Base-by-base conservation (phyloP, 2,329 filamentous ascomycete genomes). In the Sporothrix protearum region DNA sequence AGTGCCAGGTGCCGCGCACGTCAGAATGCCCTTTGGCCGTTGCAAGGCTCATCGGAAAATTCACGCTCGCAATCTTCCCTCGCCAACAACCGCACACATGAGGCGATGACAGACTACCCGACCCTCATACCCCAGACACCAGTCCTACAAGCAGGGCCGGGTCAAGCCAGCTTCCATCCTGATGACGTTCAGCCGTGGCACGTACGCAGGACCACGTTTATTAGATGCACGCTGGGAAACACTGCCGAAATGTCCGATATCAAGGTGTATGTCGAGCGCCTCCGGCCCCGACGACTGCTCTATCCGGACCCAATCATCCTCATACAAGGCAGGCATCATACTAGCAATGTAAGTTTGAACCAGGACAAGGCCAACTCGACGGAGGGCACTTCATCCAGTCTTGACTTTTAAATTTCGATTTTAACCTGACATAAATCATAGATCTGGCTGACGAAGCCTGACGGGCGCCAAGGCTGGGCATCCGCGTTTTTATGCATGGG, bases 401-500 rank as follows among this genome's bases (percentile, higher is more conserved):
- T 39, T 47, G 22, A n/a, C n/a, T n/a, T n/a, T n/a, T n/a, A n/a
- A n/a, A n/a, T n/a, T n/a, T n/a, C n/a, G n/a, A n/a, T n/a, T n/a
- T n/a, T 22, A 16, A 33, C 49, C 28, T 25, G 14, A 33, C 19
- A 42, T 42, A 1, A 10, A 25, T 25, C 19, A 25, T 66, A 82
- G 80, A 76, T 81, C 64, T 84, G 80, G 80, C 75, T 82, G 16
- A 81, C 81, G 49, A 87, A 84, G 22, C 84, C 85, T 6, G 83
- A 86, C 70, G 80, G 81, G 16, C 75, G 78, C 1, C 78, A 79
- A 0, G 84, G 84, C 9, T 86, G 84, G 84, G 81, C 83, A 0
- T 80, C 80, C 0, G 82, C 77, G 69, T 86, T 86, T 63, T 74
- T 84, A 0, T 74, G 74, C 0, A 74, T 78, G 30, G 83, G 83